These are phyloP conservation scores for Chlamydomonas sphaeroides DNA, from an alignment of 139 green algal genomes.

Conservation along the genomic window DNA sequence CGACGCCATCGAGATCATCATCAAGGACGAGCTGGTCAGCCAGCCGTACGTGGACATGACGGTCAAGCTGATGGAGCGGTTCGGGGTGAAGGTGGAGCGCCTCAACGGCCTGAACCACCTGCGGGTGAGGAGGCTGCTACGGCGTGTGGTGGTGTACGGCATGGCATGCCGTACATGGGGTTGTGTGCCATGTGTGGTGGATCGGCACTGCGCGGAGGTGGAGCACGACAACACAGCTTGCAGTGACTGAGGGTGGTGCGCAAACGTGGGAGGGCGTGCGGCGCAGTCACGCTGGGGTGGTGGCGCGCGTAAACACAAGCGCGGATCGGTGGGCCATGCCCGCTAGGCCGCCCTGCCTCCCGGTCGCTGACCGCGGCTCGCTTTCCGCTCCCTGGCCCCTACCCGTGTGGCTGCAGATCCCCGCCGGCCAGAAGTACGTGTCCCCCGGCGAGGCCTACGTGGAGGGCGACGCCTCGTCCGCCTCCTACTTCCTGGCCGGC, in stretches of 20 bases:
- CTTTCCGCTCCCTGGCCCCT: not conserved
- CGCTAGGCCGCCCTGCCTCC: no score
- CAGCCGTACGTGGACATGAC: constrained; percentile 99
- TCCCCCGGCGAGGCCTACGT: constrained; percentile 92
- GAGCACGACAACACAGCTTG: not conserved
- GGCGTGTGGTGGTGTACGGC: no score
- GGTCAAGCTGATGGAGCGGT: constrained; percentile 96
- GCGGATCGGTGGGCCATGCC: not conserved
- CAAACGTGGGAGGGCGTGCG: no score
- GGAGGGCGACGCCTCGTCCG: constrained; percentile 96
- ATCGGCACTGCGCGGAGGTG: not conserved
- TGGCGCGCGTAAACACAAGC: no score
- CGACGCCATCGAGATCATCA: constrained; percentile 76
- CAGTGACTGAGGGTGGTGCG: no score
- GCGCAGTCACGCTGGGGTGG: no score
- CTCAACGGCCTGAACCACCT: constrained; percentile 87
- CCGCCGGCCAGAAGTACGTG: constrained; percentile 79
- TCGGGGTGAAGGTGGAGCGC: constrained; percentile 84
- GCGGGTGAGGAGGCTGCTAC: no score
- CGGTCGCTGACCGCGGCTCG: not conserved
- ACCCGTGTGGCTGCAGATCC: constrained; percentile 37
- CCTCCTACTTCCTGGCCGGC: constrained; percentile 97
- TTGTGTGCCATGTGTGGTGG: not conserved
- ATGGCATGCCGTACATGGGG: not conserved
- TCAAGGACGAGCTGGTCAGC: constrained; percentile 93